Percentiles rank a stretch among this genome's conserved stretches.
Evolutionary conservation across 2,329 filamentous ascomycete species (phyloP).

Genomic region (Cephalotrichum gorgonifer): DNA sequence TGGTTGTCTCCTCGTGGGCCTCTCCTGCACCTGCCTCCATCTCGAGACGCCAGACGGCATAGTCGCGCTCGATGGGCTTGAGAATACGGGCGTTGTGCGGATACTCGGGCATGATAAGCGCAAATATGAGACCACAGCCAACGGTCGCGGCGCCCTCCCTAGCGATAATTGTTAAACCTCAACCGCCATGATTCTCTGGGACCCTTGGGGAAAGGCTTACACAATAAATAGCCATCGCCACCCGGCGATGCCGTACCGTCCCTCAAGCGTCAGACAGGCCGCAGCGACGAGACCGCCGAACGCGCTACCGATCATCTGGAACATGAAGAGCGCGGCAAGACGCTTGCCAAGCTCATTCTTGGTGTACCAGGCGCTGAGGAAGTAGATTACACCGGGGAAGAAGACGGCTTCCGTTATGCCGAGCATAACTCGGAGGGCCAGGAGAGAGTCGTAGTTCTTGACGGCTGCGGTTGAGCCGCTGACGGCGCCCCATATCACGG

Average conservation of each 20-base stretch:
- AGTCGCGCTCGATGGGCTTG: constrained; percentile 27
- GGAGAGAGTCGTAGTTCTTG: constrained; percentile 19
- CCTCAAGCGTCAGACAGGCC: constrained; percentile 34
- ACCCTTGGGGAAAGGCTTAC: constrained; percentile 1
- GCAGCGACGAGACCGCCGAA: constrained; percentile 41
- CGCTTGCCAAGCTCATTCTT: constrained; percentile 24
- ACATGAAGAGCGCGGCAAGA: constrained; percentile 23
- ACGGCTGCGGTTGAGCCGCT: constrained; percentile 25
- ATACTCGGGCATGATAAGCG: constrained; percentile 48
- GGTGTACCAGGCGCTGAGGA: constrained; percentile 29
- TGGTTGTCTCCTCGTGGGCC: constrained; percentile 41
- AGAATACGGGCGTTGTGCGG: constrained; percentile 26
- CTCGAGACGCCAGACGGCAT: constrained; percentile 51
- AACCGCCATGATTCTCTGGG: not conserved
- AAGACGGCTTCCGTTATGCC: constrained; percentile 26
- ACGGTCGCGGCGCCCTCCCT: constrained; percentile 55
- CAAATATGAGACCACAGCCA: constrained; percentile 42
- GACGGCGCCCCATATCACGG: constrained; percentile 33
- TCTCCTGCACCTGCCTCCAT: constrained; percentile 58
- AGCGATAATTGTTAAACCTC: not conserved
- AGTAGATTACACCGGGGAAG: constrained; percentile 27
- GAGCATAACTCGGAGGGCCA: constrained; percentile 23
- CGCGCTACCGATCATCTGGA: constrained; percentile 25
- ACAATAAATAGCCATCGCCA: constrained; percentile 45
- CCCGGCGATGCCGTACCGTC: constrained; percentile 32